phyloP scores from a whole-genome alignment of 192 early-diverging fungal genomes.

The Backusella circina region DNA sequence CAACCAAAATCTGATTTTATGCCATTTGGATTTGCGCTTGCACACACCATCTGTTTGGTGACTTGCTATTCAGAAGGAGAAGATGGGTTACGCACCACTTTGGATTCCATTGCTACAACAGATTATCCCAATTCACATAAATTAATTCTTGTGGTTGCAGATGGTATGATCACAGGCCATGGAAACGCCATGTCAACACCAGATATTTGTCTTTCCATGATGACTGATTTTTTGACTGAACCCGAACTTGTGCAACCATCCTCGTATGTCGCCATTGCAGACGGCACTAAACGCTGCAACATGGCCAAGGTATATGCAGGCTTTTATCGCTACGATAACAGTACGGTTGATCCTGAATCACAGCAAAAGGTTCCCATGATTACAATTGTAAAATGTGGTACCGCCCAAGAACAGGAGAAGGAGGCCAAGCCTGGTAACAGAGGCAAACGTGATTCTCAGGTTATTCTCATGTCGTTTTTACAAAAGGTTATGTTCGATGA shows the following conservation, averaged over 20 bases:
- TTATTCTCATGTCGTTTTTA: conserved; percentile 94
- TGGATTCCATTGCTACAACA: conserved; percentile 76
- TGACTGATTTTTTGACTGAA: conserved; percentile 63
- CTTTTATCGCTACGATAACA: conserved; percentile 74
- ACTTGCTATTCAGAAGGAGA: conserved; percentile 78
- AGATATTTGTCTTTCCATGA: conserved; percentile 75
- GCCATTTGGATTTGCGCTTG: conserved; percentile 50
- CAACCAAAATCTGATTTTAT: conserved; percentile 41
- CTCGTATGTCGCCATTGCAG: conserved; percentile 88
- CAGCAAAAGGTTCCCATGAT: conserved; percentile 69
- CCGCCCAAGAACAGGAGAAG: conserved; percentile 48
- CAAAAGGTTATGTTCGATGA: conserved; percentile 88
- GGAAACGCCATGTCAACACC: conserved; percentile 78
- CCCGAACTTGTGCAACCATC: conserved; percentile 61
- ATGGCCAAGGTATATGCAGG: conserved; percentile 92
- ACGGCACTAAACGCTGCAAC: conserved; percentile 90
- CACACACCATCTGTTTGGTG: conserved; percentile 69
- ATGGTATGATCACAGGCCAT: conserved; percentile 76
- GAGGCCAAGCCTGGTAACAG: conserved; percentile 78
- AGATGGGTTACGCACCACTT: conserved; percentile 66
- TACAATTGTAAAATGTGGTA: conserved; percentile 54
- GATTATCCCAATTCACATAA: conserved; percentile 79
- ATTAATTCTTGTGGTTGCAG: conserved; percentile 73
- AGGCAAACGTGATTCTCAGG: conserved; percentile 96
- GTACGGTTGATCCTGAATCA: conserved; percentile 48